phyloP scores from a whole-genome alignment of 768 basidiomycete genomes.

The Fomitopsis pulvina region DNA sequence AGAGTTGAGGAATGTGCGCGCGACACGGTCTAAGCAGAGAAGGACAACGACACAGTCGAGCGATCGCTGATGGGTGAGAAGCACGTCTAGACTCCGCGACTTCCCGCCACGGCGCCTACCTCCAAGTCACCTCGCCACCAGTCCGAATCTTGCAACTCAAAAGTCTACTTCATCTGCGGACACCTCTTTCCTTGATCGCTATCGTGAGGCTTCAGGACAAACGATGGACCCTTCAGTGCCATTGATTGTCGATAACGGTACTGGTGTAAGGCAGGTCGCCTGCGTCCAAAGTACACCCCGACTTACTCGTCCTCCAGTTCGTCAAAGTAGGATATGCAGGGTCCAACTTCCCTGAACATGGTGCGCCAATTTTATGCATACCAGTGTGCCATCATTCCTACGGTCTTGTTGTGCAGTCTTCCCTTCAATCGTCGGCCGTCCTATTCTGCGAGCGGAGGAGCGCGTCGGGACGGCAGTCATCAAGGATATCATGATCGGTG shows the following conservation, averaged over 20 bases:
- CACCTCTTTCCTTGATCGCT: too few species aligned
- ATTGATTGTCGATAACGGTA: slow-evolving; percentile 59
- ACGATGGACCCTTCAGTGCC: slow-evolving; percentile 31
- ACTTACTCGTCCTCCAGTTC: slow-evolving; percentile 31
- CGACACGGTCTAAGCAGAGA: too few species aligned
- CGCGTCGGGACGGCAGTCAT: slow-evolving; percentile 77
- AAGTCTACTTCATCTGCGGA: too few species aligned
- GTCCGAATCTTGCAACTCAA: too few species aligned
- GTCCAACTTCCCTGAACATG: slow-evolving; percentile 60
- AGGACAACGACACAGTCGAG: too few species aligned
- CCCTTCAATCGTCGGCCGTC: slow-evolving; percentile 93
- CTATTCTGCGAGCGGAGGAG: slow-evolving; percentile 96
- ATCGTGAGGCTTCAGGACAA: too few species aligned
- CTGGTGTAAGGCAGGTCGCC: slow-evolving; percentile 37
- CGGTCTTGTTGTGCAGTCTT: slow-evolving; percentile 57
- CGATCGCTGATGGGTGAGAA: too few species aligned
- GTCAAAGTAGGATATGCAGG: slow-evolving; percentile 62
- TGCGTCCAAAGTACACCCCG: neutral
- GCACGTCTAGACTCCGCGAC: too few species aligned
- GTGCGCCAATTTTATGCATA: slow-evolving; percentile 20
- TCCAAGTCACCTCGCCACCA: too few species aligned
- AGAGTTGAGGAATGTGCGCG: too few species aligned
- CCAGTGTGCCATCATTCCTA: neutral
- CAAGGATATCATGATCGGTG: slow-evolving; percentile 98
- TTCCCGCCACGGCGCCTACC: too few species aligned